These are phyloP conservation scores for Fusarium sulawesiense DNA, from an alignment of 2,329 filamentous ascomycete genomes.

Conservation along the genomic window DNA sequence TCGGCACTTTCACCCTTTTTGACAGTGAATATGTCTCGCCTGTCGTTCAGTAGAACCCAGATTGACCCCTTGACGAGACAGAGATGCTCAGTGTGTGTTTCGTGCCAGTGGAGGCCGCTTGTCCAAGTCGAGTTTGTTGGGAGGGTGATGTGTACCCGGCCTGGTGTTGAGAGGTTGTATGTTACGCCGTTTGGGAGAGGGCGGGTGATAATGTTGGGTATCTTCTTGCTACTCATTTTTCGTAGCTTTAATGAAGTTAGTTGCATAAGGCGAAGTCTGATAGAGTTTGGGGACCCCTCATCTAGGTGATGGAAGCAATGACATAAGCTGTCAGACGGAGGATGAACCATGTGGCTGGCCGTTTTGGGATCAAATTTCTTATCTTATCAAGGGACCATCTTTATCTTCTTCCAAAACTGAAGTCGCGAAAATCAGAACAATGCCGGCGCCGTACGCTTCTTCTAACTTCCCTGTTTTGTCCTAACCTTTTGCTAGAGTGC, in stretches of 20 bases:
- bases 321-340: not conserved
- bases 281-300: not conserved
- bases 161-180: conserved; percentile 52
- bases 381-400: not conserved
- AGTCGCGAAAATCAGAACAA: too few relatives aligned
- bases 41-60: conserved; percentile 36
- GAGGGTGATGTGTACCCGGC: conserved; percentile 57
- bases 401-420: too few relatives aligned
- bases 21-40: conserved; percentile 35
- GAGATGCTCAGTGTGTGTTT: conserved; percentile 59
- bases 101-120: conserved; percentile 63
- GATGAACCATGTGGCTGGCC: not conserved
- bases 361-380: not conserved
- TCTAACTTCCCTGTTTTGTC: too few relatives aligned
- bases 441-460: too few relatives aligned
- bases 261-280: not conserved
- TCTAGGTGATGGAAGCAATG: not conserved
- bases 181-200: conserved; percentile 36
- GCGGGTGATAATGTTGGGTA: conserved; percentile 9
- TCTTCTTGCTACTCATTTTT: not conserved
- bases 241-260: accelerated
- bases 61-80: conserved; percentile 55
- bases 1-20: conserved; percentile 38
- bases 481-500: too few relatives aligned
- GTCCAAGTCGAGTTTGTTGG: conserved; percentile 59